Evolutionary conservation across 208 protist species (phyloP).

Genomic region (Strigomonas culicis): DNA sequence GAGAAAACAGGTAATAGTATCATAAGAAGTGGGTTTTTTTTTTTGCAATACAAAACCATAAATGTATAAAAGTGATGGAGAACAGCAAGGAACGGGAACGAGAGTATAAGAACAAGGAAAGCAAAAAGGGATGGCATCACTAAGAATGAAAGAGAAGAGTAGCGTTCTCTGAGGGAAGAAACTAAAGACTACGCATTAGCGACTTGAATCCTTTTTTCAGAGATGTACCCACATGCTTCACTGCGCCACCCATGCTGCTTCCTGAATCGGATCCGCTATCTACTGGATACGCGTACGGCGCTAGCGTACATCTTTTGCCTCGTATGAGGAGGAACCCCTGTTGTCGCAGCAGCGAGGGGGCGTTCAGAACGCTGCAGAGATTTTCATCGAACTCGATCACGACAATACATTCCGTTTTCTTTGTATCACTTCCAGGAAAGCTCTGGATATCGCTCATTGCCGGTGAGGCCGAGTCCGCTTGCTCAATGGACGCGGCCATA

Average conservation of each 20-base stretch:
- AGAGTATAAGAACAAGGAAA: slow-evolving; percentile 3
- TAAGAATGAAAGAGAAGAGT: not conserved
- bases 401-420: not conserved
- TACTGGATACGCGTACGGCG: not conserved
- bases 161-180: not conserved
- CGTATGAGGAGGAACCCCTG: slow-evolving; percentile 3
- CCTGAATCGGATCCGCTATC: not conserved
- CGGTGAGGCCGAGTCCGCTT: not conserved
- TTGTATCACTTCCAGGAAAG: not conserved
- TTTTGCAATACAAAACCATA: not conserved
- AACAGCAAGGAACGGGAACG: not conserved
- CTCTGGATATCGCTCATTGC: not conserved
- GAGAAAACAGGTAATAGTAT: too few relatives aligned
- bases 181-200: slow-evolving; percentile 4
- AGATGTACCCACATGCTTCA: slow-evolving; percentile 3
- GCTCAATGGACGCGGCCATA: not conserved
- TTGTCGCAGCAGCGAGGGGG: not conserved
- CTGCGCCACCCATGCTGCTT: not conserved
- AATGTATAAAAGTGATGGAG: not conserved
- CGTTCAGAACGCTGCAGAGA: slow-evolving; percentile 4
- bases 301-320: not conserved
- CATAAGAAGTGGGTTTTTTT: too few relatives aligned
- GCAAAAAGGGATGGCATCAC: not conserved
- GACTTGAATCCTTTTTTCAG: slow-evolving; percentile 11
- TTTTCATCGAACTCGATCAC: slow-evolving; percentile 8